Evolutionary conservation across 1,139 yeast genomes (phyloP).

Genomic region (Yamadazyma spencermartinsiae): DNA sequence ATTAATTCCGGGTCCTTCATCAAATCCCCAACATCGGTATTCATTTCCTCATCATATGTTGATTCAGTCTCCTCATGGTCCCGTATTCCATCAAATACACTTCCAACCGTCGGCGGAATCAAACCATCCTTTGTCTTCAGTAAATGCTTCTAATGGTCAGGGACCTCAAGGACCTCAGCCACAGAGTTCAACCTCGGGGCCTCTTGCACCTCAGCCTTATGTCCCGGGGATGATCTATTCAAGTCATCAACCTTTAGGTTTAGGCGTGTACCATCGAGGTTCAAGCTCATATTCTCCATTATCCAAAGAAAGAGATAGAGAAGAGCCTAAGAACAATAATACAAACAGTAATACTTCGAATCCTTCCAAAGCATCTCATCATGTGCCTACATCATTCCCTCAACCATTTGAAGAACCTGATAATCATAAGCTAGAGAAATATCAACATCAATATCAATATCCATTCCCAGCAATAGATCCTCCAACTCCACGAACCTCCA

Average conservation of each 20-base stretch:
- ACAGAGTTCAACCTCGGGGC: slow-evolving; percentile 1
- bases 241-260: slow-evolving; percentile 4
- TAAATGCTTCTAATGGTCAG: no score
- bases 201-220: slow-evolving; percentile 3
- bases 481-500: slow-evolving; percentile 15
- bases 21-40: background rate
- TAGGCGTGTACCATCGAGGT: slow-evolving; percentile 7
- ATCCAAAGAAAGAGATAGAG: slow-evolving; percentile 10
- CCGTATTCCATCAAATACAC: slow-evolving; percentile 1
- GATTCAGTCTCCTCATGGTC: slow-evolving; percentile 1
- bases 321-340: background rate
- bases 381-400: background rate
- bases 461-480: slow-evolving; percentile 23
- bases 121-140: background rate
- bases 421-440: slow-evolving; percentile 1
- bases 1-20: background rate
- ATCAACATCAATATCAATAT: slow-evolving; percentile 18
- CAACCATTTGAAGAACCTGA: slow-evolving; percentile 4
- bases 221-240: slow-evolving; percentile 3
- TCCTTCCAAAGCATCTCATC: slow-evolving; percentile 1
- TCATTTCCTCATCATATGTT: background rate
- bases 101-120: background rate
- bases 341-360: background rate
- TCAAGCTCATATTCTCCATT: slow-evolving; percentile 17
- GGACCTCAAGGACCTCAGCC: background rate